These are phyloP conservation scores for Pythium phragmiticola DNA, from an alignment of 352 stramenopile genomes.

Conservation along the genomic window DNA sequence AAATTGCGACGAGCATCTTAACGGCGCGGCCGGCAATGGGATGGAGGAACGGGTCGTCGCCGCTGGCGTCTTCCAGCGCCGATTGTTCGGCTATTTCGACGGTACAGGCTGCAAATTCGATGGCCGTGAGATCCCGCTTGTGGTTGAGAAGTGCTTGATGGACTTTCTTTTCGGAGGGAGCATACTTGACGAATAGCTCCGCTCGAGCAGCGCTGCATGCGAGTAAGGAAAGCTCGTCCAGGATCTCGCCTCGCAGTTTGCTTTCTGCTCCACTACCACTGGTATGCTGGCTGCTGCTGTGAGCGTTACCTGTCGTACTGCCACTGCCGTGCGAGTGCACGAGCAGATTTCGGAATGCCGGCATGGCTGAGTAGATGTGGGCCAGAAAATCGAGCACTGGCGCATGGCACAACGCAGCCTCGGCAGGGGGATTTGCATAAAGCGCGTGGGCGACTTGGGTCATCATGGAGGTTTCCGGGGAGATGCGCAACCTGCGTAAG, in stretches of 20 bases:
- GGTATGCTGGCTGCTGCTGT: conserved; percentile 5
- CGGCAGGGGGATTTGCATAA: conserved; percentile 10
- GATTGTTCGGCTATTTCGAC: conserved; percentile 43
- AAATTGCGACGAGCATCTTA: conserved; percentile 44
- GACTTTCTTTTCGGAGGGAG: conserved; percentile 34
- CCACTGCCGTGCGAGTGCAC: conserved; percentile 7
- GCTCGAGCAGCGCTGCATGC: conserved; percentile 46
- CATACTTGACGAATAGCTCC: conserved; percentile 41
- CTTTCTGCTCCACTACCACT: conserved; percentile 18
- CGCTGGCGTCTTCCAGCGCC: conserved; percentile 33
- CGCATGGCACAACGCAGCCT: conserved; percentile 26
- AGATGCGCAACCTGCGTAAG: conserved; percentile 18
- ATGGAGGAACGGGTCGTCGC: conserved; percentile 60
- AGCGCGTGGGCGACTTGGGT: conserved; percentile 23
- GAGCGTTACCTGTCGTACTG: background rate
- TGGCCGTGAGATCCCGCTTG: conserved; percentile 38
- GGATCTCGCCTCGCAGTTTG: conserved; percentile 53
- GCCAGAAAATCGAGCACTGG: conserved; percentile 64
- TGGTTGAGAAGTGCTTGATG: conserved; percentile 41
- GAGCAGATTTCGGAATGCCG: conserved; percentile 12
- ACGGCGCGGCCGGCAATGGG: conserved; percentile 37
- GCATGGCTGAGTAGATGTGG: conserved; percentile 30
- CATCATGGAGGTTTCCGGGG: conserved; percentile 23
- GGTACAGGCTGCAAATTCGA: conserved; percentile 37
- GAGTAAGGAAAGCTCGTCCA: conserved; percentile 55